These are phyloP conservation scores for Rhizopogon vesiculosus DNA, from an alignment of 768 basidiomycete species.

Conservation along the genomic window DNA sequence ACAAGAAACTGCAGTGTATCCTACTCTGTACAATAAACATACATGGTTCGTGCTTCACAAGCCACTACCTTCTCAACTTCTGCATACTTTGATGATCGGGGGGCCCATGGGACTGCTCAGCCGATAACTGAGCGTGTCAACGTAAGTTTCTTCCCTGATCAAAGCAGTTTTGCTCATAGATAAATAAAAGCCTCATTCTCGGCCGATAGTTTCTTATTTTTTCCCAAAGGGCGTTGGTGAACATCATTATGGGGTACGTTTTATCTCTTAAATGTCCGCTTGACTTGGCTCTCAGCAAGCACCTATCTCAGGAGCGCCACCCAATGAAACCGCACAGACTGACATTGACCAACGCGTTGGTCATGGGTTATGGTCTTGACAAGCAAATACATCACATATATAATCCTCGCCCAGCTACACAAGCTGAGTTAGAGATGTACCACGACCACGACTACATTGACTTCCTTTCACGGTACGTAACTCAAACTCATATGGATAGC, in stretches of 20 bases:
- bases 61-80: constrained; percentile 64
- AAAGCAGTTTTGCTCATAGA: constrained; percentile 9
- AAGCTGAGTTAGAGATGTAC: constrained; percentile 84
- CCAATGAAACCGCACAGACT: constrained; percentile 98
- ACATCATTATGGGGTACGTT: constrained; percentile 90
- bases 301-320: constrained; percentile 73
- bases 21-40: not conserved
- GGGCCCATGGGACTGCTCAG: constrained; percentile 63
- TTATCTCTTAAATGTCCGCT: not conserved
- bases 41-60: constrained; percentile 34
- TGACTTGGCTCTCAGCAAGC: constrained; percentile 3
- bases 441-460: constrained; percentile 96
- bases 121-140: constrained; percentile 78
- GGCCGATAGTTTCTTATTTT: constrained; percentile 93
- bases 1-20: not conserved
- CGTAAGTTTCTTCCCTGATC: constrained; percentile 37
- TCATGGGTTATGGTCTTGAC: constrained; percentile 94
- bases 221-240: constrained; percentile 91
- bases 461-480: constrained; percentile 78
- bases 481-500: not conserved
- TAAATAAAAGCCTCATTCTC: constrained; percentile 28
- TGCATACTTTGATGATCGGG: constrained; percentile 75
- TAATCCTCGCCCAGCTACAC: constrained; percentile 83
- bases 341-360: constrained; percentile 93
- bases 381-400: constrained; percentile 92